Evolutionary conservation across 257 asterid species (phyloP), one percentile per base, ranked within the genome.

Genomic region (Buddleja alternifolia): DNA sequence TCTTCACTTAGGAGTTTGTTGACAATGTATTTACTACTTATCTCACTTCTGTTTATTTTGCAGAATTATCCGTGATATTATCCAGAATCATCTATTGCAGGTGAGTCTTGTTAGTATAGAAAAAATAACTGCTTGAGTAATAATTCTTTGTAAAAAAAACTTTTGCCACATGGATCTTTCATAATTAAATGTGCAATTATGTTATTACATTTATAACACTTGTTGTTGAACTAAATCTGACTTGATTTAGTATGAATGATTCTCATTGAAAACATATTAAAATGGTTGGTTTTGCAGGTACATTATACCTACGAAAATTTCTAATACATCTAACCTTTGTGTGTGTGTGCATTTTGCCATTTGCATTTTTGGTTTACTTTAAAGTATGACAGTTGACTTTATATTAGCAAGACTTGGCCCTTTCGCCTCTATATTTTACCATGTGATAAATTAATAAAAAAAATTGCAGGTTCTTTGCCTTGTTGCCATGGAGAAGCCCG

Each of bases 51-150:
- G 58, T 53, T 46, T 63, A n/a, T 50, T 76, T 60, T 67, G 66
- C 94, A 89, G 96, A 69, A 89, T 89, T 63, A 83, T 89, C 73
- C 96, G 96, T 12, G 96, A 89, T 70, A 89, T 89, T 58, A 86
- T 89, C 64, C 96, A 89, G 73, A 89, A 89, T 69, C 96, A 89
- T 79, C 78, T 89, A 15, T 78, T 89, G 73, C 96, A 89, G 90
- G 96, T 81, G 75, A 82, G 75, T 60, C 62, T 71, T 50, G 39
- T 24, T 42, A 51, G 55, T 25, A 25, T n/a, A 14, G 46, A 40
- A 60, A n/a, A 4, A 17, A 46, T 17, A 41, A 63, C 20, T 23
- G 17, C 25, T 66, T 52, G 59, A 24, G 17, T 37, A 21, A 11
- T 9, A 36, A 14, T n/a, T 23, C 8, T 47, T n/a, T 20, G 24